Percentiles rank a stretch among this genome's conserved stretches.
phyloP scores from a whole-genome alignment of 768 basidiomycete species.

The Collybiopsis luxurians region DNA sequence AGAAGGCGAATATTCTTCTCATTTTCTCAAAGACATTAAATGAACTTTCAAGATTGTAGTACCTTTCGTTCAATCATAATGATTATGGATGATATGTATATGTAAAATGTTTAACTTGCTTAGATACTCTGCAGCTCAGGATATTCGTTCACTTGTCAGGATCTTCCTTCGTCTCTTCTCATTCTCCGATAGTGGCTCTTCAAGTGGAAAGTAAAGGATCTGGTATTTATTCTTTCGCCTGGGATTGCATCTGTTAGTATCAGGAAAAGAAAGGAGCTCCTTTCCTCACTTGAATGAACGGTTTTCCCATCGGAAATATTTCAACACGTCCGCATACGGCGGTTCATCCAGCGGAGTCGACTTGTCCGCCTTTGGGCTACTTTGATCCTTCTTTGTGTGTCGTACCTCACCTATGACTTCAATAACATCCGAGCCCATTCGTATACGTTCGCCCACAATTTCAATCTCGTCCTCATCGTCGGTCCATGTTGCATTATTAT shows the following conservation, averaged over 20 bases:
- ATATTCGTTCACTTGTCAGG: constrained; percentile 47
- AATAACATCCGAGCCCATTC: not conserved
- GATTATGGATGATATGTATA: too few species aligned
- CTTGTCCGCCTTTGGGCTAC: constrained; percentile 5
- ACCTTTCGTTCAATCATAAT: too few species aligned
- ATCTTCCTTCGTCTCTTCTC: constrained; percentile 50
- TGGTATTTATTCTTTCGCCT: constrained; percentile 69
- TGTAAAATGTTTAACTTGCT: too few species aligned
- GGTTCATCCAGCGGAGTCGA: constrained; percentile 15
- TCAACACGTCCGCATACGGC: constrained; percentile 33
- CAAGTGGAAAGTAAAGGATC: constrained; percentile 79
- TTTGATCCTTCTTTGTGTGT: not conserved
- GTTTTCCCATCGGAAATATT: constrained; percentile 47
- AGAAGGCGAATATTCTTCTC: too few species aligned
- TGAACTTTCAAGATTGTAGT: too few species aligned
- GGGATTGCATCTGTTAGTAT: constrained; percentile 15
- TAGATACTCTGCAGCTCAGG: not conserved
- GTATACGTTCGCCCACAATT: not conserved
- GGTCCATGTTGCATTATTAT: not conserved
- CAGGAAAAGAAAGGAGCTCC: not conserved
- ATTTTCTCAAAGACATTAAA: too few species aligned
- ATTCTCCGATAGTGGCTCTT: constrained; percentile 50
- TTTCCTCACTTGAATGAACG: constrained; percentile 40
- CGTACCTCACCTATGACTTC: not conserved
- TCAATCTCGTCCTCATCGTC: constrained; percentile 7